Base-by-base conservation (phyloP, 2,329 filamentous ascomycete genomes). In the Knoxdaviesia proteae region DNA sequence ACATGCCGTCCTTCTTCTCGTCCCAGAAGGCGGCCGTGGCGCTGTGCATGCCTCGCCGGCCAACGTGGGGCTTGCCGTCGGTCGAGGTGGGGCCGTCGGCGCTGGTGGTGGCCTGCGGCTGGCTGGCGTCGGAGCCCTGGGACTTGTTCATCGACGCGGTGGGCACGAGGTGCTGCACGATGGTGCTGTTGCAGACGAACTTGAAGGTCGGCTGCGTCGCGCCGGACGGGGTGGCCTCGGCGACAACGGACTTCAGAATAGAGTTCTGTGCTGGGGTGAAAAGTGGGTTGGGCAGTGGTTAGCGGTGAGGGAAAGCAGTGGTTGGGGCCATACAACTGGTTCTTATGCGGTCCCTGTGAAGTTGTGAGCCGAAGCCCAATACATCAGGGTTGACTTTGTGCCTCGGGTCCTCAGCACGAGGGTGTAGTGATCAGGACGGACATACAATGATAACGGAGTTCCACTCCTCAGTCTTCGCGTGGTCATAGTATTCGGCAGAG, bases 131-230 rank as follows among this genome's bases (percentile, higher is more conserved):
- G 51, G 61, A 65, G 48, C 71, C 64, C 50, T 67, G 65, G 47
- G 72, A 57, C 61, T 74, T 75, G 62, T 74, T 78, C 41, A 76
- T 63, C 44, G 72, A 64, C 32, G 74, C 71, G 8, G 74, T 78
- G 43, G 79, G 73, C 20, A 80, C 74, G 34, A 88, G 68, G 65
- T 96, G 88, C 67, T 98, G 88, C 52, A 96, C 92, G 56, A 96
- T 94, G 50, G 88, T 96, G 67, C 84, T 92, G 70, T 94, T 96
- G 64, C 93, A 86, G 52, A 86, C 84, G 64, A 88, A 96, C 63
- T 96, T 96, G 74, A 78, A 94, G 10, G 66, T 61, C 5, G 82
- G 79, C 31, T 72, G 64, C 32, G 67, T 61, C 47, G 67, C 64
- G 47, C 68, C 62, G 40, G 68, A 58, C 11, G 73, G 68, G 11